Evolutionary conservation across 116 monocot genomes (phyloP).

Genomic region (Phalaenopsis hybrid): DNA sequence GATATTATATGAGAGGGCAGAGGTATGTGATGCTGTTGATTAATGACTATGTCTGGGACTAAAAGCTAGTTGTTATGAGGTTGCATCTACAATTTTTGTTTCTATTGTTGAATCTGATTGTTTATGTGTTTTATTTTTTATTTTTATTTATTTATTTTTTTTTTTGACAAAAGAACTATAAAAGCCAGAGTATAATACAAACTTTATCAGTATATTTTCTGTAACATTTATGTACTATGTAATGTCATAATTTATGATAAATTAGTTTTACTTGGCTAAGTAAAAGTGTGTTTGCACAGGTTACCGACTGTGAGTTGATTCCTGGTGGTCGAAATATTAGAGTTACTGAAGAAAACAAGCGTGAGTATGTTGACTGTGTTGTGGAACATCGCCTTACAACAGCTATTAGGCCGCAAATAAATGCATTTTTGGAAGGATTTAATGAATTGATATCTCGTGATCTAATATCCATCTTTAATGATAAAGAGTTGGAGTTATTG

Average conservation of each 20-base stretch:
- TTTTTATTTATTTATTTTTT: background rate
- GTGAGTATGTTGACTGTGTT: conserved; percentile 90
- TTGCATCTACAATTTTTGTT: background rate
- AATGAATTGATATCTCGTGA: conserved; percentile 81
- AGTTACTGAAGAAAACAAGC: conserved; percentile 99
- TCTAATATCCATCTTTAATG: conserved; percentile 91
- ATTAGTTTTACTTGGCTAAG: background rate
- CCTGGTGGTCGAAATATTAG: conserved; percentile 90
- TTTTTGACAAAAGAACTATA: background rate
- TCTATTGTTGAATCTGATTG: background rate
- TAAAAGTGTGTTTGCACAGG: conserved; percentile 33
- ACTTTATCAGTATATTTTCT: background rate
- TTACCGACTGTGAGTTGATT: conserved; percentile 90
- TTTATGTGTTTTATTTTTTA: background rate
- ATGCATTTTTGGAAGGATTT: conserved; percentile 94
- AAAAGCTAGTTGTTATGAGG: background rate
- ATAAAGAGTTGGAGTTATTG: conserved; percentile 91
- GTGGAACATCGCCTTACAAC: conserved; percentile 94
- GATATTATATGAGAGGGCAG: conserved; percentile 85
- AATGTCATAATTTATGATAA: background rate
- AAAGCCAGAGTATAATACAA: too few relatives aligned
- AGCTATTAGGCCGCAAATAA: conserved; percentile 94
- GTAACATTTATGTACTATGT: background rate
- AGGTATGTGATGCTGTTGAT: conserved; percentile 32
- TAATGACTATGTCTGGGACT: background rate